These are phyloP conservation scores for Bertia moriformis DNA, from an alignment of 2,329 filamentous ascomycete species.

Conservation along the genomic window DNA sequence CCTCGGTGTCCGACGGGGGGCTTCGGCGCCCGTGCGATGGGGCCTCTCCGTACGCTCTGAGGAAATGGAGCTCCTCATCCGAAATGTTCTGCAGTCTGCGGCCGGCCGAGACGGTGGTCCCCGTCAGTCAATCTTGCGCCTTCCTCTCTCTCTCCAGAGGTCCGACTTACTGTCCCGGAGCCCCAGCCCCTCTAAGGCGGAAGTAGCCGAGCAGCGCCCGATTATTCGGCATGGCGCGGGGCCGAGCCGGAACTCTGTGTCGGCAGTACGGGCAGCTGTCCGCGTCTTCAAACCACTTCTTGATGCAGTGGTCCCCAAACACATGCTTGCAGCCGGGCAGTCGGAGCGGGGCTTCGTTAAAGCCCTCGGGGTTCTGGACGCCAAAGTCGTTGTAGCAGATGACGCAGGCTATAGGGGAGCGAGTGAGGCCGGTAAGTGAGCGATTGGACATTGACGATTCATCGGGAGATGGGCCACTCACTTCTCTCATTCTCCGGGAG, in stretches of 20 bases:
- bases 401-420: conserved; percentile 33
- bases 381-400: conserved; percentile 54
- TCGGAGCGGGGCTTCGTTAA: conserved; percentile 38
- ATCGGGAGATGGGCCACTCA: conserved; percentile 15
- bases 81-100: no score
- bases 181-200: conserved; percentile 10
- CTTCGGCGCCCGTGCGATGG: no score
- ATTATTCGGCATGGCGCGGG: conserved; percentile 7
- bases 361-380: conserved; percentile 37
- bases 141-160: no score
- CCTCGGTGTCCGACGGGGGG: no score
- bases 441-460: no score
- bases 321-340: conserved; percentile 49
- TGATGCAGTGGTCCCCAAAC: conserved; percentile 50
- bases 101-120: no score
- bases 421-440: background rate
- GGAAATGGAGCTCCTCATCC: no score
- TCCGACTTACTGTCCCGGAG: conserved; percentile 2
- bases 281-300: conserved; percentile 49
- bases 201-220: conserved; percentile 10
- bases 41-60: no score
- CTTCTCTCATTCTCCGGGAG: conserved; percentile 30
- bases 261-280: conserved; percentile 52
- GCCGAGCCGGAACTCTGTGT: conserved; percentile 40
- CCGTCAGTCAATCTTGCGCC: background rate